These are phyloP conservation scores for Cryomyces antarcticus DNA, from an alignment of 495 filamentous ascomycete genomes.

Conservation along the genomic window DNA sequence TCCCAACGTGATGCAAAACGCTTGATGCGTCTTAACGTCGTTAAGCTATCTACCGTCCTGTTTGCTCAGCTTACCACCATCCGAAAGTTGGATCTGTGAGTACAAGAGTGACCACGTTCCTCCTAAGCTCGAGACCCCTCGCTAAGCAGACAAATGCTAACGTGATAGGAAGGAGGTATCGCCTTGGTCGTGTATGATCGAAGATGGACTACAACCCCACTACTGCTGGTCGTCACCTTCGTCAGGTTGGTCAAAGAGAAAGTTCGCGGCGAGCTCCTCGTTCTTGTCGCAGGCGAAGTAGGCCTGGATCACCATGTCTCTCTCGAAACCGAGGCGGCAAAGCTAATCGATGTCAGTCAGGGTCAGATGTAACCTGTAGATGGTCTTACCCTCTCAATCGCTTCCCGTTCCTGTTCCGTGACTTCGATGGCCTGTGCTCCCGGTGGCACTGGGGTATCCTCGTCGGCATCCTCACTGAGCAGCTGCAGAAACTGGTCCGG, in stretches of 20 bases:
- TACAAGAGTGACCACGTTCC: no score
- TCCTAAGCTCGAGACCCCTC: no score
- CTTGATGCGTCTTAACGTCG: no score
- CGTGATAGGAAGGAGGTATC: no score
- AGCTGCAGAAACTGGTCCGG: slow-evolving; percentile 83
- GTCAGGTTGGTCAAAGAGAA: slow-evolving; percentile 92
- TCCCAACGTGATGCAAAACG: no score
- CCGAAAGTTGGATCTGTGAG: no score
- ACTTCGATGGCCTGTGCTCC: slow-evolving; percentile 78
- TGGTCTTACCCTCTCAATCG: slow-evolving; percentile 74
- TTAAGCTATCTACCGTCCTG: no score
- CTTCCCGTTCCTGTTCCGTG: slow-evolving; percentile 87
- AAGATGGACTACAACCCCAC: background rate
- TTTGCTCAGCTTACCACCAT: no score
- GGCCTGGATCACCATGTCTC: slow-evolving; percentile 87
- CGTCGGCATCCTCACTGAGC: slow-evolving; percentile 56
- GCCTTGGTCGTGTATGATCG: no score
- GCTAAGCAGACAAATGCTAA: no score
- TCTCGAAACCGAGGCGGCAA: slow-evolving; percentile 75
- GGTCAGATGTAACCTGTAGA: background rate
- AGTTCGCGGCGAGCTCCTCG: slow-evolving; percentile 92
- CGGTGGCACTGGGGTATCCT: slow-evolving; percentile 57
- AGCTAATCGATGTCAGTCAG: slow-evolving; percentile 29
- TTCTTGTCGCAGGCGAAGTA: slow-evolving; percentile 99
- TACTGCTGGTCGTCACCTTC: slow-evolving; percentile 31